phyloP scores from a whole-genome alignment of 108 stramenopile genomes.

The Nitzschia sp. region DNA sequence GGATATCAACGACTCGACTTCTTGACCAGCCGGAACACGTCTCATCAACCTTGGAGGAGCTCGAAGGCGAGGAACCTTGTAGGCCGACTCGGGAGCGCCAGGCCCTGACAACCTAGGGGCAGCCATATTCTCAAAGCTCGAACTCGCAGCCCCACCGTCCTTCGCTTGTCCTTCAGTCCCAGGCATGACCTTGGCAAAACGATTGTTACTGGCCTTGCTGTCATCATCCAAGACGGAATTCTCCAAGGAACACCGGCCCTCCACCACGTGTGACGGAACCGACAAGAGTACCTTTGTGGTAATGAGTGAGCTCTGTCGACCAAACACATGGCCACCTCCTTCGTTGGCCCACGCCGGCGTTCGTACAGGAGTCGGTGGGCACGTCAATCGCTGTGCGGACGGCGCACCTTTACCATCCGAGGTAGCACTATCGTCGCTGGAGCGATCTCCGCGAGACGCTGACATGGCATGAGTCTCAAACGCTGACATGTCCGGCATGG shows the following conservation, averaged over 20 bases:
- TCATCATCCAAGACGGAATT: constrained; percentile 74
- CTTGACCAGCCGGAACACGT: constrained; percentile 20
- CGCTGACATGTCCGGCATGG: constrained; percentile 84
- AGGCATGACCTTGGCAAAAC: neutral
- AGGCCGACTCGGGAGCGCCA: neutral
- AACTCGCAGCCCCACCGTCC: neutral
- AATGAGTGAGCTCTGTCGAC: constrained; percentile 63
- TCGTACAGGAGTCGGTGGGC: constrained; percentile 79
- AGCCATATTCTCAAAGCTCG: neutral
- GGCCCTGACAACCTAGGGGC: neutral
- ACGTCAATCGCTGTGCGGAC: constrained; percentile 31
- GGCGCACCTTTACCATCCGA: constrained; percentile 24
- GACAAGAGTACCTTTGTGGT: constrained; percentile 71
- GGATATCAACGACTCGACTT: constrained; percentile 35
- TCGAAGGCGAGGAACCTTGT: constrained; percentile 3
- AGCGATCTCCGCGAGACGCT: constrained; percentile 48
- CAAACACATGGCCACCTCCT: constrained; percentile 29
- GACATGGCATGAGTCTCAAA: constrained; percentile 52
- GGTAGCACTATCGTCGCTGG: constrained; percentile 38
- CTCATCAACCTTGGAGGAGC: constrained; percentile 29
- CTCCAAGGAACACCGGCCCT: constrained; percentile 72
- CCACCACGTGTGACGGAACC: constrained; percentile 66
- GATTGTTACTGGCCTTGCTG: constrained; percentile 12
- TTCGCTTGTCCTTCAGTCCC: neutral
- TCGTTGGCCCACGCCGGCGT: constrained; percentile 80